Base-by-base conservation (phyloP, 139 green algal species). In the Chlorella vulgaris region DNA sequence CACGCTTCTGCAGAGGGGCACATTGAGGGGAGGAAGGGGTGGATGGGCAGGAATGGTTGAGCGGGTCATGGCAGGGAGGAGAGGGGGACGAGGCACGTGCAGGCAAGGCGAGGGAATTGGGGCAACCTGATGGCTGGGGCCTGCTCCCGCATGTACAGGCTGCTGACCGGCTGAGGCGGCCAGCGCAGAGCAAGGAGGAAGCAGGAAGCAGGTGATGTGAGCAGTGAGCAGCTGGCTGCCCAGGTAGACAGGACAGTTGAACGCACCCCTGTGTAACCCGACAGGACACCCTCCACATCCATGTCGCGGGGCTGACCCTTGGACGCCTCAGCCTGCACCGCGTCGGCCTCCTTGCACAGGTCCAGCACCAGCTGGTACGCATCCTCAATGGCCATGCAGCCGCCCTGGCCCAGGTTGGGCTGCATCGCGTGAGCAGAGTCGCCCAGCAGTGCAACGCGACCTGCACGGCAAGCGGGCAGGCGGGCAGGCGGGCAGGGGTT, bases 371-470 rank as follows among this genome's bases (percentile, higher is more conserved):
- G 88, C 84, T 95, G 88, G 85, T 92, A 96, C 2, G 89, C 93
- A 63, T 97, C 94, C 86, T 98, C 94, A 61, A 98, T 97, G 22
- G 94, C 94, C 94, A 97, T 97, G 90, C 96, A 97, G 21, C 94
- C 94, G 28, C 96, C 96, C 84, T 98, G 97, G 4, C 97, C 97
- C 83, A 99, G 88, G 90, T 99, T 99, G 78, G 97, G 97, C 67
- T 88, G 96, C 95, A 99, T 98, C 19, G 97, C 95, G 80, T 99
- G 97, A 33, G 93, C 94, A n/a, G 84, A 90, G 85, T 99, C 97
- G 5, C 97, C 97, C 62, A 99, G 89, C 62, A 99, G 88, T 0
- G 89, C 94, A 26, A 98, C 95, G 18, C 91, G 84, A 33, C 93
- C 73, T 79, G 73, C 21, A 15, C 47, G 73, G 13, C 24, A 26